Conservation (phyloP, 495 filamentous ascomycete genomes). For the Tuber borchii region DNA sequence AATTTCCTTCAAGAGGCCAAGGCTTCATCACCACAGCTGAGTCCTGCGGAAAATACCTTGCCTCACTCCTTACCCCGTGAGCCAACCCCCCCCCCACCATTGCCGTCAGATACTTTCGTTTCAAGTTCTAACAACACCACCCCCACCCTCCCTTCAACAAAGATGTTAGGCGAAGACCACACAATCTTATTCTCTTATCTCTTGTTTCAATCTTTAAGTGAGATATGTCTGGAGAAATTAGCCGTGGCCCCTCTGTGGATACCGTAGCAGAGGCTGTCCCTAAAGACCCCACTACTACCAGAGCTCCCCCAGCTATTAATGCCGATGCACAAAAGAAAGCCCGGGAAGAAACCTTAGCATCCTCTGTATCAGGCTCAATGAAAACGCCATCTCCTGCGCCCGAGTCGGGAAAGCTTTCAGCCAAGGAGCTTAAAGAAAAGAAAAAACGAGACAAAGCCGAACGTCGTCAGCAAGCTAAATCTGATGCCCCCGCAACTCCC, state of each 20-base stretch:
- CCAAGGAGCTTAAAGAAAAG: conserved; percentile 66
- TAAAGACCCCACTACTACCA: neutral
- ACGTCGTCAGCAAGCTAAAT: conserved; percentile 59
- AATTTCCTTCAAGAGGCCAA: no score
- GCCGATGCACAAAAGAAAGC: neutral
- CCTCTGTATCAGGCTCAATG: conserved; percentile 43
- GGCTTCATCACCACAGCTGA: no score
- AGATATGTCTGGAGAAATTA: neutral
- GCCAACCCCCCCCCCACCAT: neutral
- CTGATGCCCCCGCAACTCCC: conserved; percentile 34
- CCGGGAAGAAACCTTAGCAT: neutral
- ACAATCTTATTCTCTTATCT: neutral
- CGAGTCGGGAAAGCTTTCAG: conserved; percentile 37
- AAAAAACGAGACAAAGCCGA: conserved; percentile 74
- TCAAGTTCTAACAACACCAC: neutral
- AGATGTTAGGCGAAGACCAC: neutral
- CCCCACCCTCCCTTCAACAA: neutral
- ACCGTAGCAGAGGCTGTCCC: neutral
- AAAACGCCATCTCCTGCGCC: conserved; percentile 28
- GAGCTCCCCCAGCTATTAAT: neutral
- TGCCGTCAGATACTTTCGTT: neutral
- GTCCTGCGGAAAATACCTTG: no score
- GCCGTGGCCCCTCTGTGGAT: neutral
- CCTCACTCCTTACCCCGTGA: no score
- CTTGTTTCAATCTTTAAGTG: neutral